Base-by-base conservation (phyloP, 1,139 yeast genomes). In the Sugiyamaella grinbergsii region DNA sequence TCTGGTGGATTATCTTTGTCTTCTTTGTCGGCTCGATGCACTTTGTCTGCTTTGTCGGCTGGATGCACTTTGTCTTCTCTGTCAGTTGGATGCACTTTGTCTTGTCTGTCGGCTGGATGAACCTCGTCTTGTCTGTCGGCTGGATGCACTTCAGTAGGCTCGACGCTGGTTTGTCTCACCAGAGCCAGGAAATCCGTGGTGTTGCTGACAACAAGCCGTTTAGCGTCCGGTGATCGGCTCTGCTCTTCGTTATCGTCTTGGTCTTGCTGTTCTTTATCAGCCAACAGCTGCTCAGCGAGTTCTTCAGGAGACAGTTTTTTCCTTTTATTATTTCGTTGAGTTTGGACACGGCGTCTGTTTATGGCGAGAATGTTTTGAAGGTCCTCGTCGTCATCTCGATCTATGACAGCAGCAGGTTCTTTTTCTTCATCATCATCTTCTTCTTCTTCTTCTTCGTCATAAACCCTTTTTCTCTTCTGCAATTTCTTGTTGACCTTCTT, bases 271-370 rank as follows among this genome's bases (percentile, higher is more conserved):
- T 48, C 53, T 5, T 31, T 54, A 4, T 55, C 48, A 2, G 46
- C 52, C 16, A 53, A 47, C n/a, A 58, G 53, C 31, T 54, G 47
- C 31, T 58, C 61, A 3, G 61, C 62, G 5, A 59, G 51, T 28
- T 61, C 64, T 33, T 62, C 66, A 10, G 60, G 58, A 1, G 53
- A 54, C 47, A 52, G 22, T 18, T 44, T 47, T 34, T 49, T 48
- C 26, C 47, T 39, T 60, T 37, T 66, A 63, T 8, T 58, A 58
- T 49, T 32, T 24, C 20, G 10, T 10, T 32, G 44, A 56, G 65
- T 69, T 43, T 72, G 78, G 23, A 71, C 73, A 46, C 67, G 62
- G 20, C 70, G 58, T 55, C 89, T 70, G 43, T 72, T 74, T 11
- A 57, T 54, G 1, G 74, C 67, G 42, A 83, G 64, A 0, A 73